Evolutionary conservation across 148 eudicot species (phyloP), one percentile per base, ranked within the genome.

Genomic region (Arbutus unedo): DNA sequence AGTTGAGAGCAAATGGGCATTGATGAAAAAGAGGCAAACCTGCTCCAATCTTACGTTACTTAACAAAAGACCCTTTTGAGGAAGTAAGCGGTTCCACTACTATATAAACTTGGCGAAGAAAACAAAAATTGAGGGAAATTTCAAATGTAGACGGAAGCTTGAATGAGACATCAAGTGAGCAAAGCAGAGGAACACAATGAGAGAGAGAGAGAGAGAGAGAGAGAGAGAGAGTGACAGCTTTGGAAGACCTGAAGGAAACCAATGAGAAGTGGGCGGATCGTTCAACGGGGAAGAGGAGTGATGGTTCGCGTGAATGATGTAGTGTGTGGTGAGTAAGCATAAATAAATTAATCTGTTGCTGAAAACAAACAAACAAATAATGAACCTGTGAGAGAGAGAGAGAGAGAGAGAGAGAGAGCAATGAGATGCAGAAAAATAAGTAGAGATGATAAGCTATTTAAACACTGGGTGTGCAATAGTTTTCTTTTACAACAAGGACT

Each of bases 311-410:
- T 89, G 89, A 83, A 82, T 62, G 80, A 62, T 80, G 78, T 81
- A 78, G 87, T 85, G 86, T 71, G 87, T 45, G 87, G 78, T 83
- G 87, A 87, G 87, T 82, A 84, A 49, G 88, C 75, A 81, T 86
- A 84, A 71, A 86, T 81, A 64, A 77, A 66, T 15, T 23, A 50
- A 79, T 70, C 57, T 79, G 41, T 44, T 21, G 53, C 16, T 16
- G 51, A 44, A 51, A 73, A 76, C 74, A 55, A 82, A 81, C 83
- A 56, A 59, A 56, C 16, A 75, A 70, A 78, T 80, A 82, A 83
- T 70, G 54, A 70, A 56, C 13, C 38, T 3, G 54, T 41, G 21
- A 53, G 50, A 23, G 44, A 57, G 44, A 60, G 8, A 67, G 13
- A 11, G 21, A 8, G 73, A 49, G 21, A 14, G 21, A 54, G 31